Base-by-base conservation (phyloP, 768 basidiomycete species). In the Lactarius hengduanensis region DNA sequence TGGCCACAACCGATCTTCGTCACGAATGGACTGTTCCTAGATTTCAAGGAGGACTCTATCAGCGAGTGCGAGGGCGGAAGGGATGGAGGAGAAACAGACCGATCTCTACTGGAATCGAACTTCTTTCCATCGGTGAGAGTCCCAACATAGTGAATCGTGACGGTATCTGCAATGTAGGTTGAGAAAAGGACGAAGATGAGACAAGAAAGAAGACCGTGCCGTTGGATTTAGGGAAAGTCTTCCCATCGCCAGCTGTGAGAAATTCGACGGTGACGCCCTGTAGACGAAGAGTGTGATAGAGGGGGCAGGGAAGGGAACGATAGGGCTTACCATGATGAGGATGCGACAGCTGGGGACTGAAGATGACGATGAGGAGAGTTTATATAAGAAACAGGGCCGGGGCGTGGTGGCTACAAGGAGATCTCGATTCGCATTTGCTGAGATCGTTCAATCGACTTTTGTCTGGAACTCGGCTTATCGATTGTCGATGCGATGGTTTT, bases 61-160 rank as follows among this genome's bases (percentile, higher is more conserved):
- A 55, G 40, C 41, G 30, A 53, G 36, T 58, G 38, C 41, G 20
- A 40, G 38, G 56, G 40, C 40, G 62, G 67, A 72, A 73, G 30
- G 13, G 58, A 45, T 13, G 41, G 41, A 62, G 41, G 41, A 62
- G 63, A 59, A 18, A 70, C 84, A 72, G 66, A 91, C 91, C 89
- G 88, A 73, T 89, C 87, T 73, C 84, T 77, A 71, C 87, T 91
- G 20, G 90, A 91, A 78, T 94, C 92, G 77, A 92, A 92, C 71
- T 77, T 78, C 32, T 66, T 78, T 54, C 90, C 91, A 72, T 90
- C 79, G 3, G 69, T 18, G 18, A 94, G 82, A 26, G 83, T 91
- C 28, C 91, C 94, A 54, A 87, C 82, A 72, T 94, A 95, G 77
- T 94, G 91, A 64, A 95, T 92, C 7, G 66, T 77, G 41, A 94